Percentiles rank a stretch among this genome's conserved stretches.
Evolutionary conservation across 305 asterid genomes (phyloP).

Genomic region (Coffea humblotiana): DNA sequence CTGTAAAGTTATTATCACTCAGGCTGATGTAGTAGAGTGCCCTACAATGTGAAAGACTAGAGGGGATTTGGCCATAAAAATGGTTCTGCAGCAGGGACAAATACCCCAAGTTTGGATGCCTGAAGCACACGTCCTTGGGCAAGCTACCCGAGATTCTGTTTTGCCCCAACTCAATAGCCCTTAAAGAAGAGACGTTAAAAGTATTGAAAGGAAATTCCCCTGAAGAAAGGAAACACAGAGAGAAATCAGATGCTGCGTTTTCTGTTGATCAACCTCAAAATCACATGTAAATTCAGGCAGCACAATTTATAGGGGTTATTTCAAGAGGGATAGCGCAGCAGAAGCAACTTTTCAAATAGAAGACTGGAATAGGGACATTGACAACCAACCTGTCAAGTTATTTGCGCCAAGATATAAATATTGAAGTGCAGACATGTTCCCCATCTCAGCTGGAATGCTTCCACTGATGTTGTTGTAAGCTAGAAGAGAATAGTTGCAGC

Average conservation of each 20-base stretch:
- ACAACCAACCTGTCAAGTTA: neutral
- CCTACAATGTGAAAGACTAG: neutral
- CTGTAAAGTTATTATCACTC: neutral
- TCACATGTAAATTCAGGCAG: neutral
- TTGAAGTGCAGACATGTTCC: neutral
- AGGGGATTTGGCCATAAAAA: constrained; percentile 1
- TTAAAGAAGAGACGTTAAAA: neutral
- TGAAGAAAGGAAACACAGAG: neutral
- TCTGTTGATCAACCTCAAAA: neutral
- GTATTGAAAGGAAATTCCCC: neutral
- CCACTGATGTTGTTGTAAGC: neutral
- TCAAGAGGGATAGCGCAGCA: no score
- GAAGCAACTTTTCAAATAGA: neutral
- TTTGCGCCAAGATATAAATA: neutral
- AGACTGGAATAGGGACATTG: no score
- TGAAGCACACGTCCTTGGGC: neutral
- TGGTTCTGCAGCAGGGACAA: neutral
- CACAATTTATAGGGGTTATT: no score
- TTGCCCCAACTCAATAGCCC: neutral
- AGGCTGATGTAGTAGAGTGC: neutral
- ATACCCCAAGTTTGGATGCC: neutral
- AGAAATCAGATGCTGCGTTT: neutral
- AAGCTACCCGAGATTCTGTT: neutral
- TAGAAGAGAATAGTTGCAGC: neutral
- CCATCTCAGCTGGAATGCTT: neutral